Base-by-base conservation (phyloP, 1,284 basidiomycete species). In the Ganoderma meredithae region DNA sequence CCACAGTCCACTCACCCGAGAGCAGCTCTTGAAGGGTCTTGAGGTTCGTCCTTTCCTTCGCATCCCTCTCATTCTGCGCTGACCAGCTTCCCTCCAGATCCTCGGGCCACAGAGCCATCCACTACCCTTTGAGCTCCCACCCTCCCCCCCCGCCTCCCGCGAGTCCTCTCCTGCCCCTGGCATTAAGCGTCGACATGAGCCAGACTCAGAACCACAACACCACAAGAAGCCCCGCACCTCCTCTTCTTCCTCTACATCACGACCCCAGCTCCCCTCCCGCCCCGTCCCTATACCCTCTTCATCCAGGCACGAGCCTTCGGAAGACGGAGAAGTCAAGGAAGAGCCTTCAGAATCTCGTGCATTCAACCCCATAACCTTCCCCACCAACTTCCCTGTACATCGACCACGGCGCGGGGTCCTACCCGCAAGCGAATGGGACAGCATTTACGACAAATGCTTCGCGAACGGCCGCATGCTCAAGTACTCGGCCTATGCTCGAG, bases 401-500 rank as follows among this genome's bases (percentile, higher is more conserved):
- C 84, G 91, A 25, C 90, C 90, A 12, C 86, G 87, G 76, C 85
- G 87, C 53, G 88, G 88, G 66, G 83, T 81, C 47, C 82, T 86
- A 71, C 85, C 73, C 66, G 71, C 72, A 63, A 68, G 72, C 44
- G 80, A 81, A 53, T 72, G 71, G 71, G 69, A 70, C 17, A 58
- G 65, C 55, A 79, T 92, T 56, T 86, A 92, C 75, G 85, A 90
- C 74, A 87, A 83, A 74, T 92, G 90, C 76, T 86, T 90, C 74
- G 77, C 77, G 10, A 83, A 84, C 19, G 91, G 88, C 25, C 87
- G 90, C 66, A 81, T 83, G 72, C 88, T 93, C 78, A 92, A 93
- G 79, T 91, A 90, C 75, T 93, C 91, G 1, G 91, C 90, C 25
- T 89, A 91, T 75, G 85, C 88, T 43, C 90, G 92, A 52, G 88